These are phyloP conservation scores for Fraxinus pennsylvanica DNA, from an alignment of 257 asterid species.

Conservation along the genomic window DNA sequence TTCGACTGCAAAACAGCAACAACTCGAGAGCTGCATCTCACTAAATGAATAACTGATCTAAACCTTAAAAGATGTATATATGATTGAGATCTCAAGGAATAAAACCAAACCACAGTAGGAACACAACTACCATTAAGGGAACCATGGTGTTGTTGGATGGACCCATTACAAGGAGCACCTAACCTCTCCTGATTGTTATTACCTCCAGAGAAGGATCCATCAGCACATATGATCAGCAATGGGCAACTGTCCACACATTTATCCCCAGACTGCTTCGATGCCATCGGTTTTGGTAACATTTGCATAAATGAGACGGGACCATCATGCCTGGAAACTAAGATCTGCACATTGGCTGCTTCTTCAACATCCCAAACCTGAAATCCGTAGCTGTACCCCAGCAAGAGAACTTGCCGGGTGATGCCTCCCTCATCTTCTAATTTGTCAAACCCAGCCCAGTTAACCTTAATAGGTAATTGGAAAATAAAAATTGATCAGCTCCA, in stretches of 20 bases:
- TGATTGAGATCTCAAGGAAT: conserved; percentile 75
- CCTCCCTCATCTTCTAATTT: conserved; percentile 52
- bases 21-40: conserved; percentile 80
- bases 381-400: conserved; percentile 69
- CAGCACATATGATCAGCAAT: conserved; percentile 72
- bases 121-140: conserved; percentile 38
- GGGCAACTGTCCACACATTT: conserved; percentile 75
- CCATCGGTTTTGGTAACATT: conserved; percentile 60
- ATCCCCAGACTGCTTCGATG: conserved; percentile 50
- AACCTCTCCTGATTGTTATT: conserved; percentile 48
- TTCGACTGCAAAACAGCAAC: conserved; percentile 74
- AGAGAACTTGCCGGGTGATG: conserved; percentile 38
- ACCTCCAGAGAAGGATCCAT: conserved; percentile 71
- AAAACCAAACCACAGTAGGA: conserved; percentile 87
- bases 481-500: not conserved
- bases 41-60: conserved; percentile 78
- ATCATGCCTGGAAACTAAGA: conserved; percentile 80
- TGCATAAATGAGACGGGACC: conserved; percentile 90
- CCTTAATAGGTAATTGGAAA: not conserved
- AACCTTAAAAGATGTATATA: conserved; percentile 77
- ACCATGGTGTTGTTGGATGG: conserved; percentile 44
- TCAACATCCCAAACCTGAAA: conserved; percentile 98
- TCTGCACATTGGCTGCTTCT: conserved; percentile 72
- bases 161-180: conserved; percentile 42
- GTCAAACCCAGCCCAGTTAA: conserved; percentile 30